Evolutionary conservation across 768 basidiomycete species (phyloP).

Genomic region (Kwoniella dendrophila): DNA sequence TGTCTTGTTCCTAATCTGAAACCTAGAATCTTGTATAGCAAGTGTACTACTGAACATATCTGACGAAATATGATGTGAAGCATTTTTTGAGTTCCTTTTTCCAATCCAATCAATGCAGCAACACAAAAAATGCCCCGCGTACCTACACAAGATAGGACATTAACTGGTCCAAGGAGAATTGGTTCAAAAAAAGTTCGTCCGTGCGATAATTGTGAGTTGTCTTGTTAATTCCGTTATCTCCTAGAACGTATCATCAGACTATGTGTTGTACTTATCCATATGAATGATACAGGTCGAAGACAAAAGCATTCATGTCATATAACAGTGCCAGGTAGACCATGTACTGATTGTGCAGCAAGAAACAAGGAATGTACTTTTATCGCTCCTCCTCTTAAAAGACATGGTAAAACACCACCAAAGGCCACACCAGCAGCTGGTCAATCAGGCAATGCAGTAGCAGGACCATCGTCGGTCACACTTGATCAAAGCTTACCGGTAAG

Average conservation of each 20-base stretch:
- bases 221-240: neutral
- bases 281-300: constrained; percentile 1
- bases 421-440: neutral
- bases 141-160: neutral
- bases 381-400: constrained; percentile 8
- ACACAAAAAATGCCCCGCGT: constrained; percentile 10
- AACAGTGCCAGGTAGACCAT: constrained; percentile 1
- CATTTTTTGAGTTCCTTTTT: too few species aligned
- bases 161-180: constrained; percentile 2
- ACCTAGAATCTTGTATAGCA: too few species aligned
- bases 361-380: constrained; percentile 13
- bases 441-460: neutral
- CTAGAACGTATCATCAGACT: neutral
- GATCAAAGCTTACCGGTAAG: neutral
- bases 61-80: too few species aligned
- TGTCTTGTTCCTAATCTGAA: too few species aligned
- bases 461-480: neutral
- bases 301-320: constrained; percentile 17
- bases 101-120: too few species aligned
- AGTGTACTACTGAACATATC: neutral
- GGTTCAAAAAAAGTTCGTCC: constrained; percentile 10
- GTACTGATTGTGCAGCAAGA: constrained; percentile 10
- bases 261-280: neutral
- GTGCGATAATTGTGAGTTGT: constrained; percentile 11
- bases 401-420: constrained; percentile 3